phyloP scores from a whole-genome alignment of 257 asterid species.

The Solanum virginianum region DNA sequence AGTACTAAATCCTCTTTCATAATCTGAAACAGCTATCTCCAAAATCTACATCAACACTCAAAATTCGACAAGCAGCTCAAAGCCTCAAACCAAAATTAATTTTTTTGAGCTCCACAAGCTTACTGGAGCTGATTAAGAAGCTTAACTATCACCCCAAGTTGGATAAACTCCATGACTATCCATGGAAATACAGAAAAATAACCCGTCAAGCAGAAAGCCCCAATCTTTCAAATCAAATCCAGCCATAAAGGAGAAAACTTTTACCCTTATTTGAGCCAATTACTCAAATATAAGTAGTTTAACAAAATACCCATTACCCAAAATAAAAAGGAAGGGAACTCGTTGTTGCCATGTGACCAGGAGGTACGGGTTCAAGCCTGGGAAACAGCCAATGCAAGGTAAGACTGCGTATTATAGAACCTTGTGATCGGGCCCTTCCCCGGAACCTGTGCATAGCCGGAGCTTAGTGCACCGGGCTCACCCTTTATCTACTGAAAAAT shows the following conservation, averaged over 20 bases:
- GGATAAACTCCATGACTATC: not conserved
- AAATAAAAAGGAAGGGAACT: not conserved
- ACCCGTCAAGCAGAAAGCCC: not conserved
- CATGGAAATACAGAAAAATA: not conserved
- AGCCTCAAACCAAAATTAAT: not conserved
- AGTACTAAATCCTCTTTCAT: not conserved
- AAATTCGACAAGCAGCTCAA: not conserved
- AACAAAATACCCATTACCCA: not conserved
- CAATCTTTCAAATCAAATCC: not conserved
- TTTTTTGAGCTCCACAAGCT: not conserved
- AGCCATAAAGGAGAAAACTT: not conserved
- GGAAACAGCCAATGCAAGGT: no score
- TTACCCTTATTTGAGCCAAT: not conserved
- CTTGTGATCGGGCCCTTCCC: no score
- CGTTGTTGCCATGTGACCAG: no score
- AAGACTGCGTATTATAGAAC: no score
- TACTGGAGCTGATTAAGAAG: not conserved
- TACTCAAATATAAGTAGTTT: not conserved
- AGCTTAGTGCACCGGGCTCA: no score
- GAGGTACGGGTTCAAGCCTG: no score
- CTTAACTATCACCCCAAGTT: not conserved
- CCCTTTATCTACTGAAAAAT: not conserved
- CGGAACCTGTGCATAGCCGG: no score
- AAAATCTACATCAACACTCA: not conserved
- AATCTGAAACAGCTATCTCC: not conserved